Conservation (phyloP, 1,284 basidiomycete genomes). For the Ustilago hordei region DNA sequence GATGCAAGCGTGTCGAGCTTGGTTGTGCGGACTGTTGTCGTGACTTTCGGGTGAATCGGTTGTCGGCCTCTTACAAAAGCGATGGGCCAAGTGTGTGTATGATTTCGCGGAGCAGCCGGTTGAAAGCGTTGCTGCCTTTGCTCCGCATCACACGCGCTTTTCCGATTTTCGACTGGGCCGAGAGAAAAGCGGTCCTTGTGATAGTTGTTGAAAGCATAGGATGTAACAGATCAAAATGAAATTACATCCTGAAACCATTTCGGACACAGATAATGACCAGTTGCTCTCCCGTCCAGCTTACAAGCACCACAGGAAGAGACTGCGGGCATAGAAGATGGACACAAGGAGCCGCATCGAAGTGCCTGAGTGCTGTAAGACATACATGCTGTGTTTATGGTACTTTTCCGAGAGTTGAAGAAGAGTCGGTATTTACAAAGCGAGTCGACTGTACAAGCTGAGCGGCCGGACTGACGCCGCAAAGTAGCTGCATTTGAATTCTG, state of each 20-base stretch:
- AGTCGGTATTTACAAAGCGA: constrained; percentile 17
- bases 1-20: constrained; percentile 4
- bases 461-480: not conserved
- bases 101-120: constrained; percentile 26
- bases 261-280: too few relatives aligned
- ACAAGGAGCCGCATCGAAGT: not conserved
- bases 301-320: not conserved
- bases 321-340: too few relatives aligned
- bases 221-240: constrained; percentile 6
- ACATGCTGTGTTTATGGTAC: not conserved
- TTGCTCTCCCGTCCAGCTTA: not conserved
- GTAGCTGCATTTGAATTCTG: not conserved
- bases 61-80: constrained; percentile 42
- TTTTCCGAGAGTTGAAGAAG: constrained; percentile 5
- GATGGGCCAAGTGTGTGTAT: constrained; percentile 11
- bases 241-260: too few relatives aligned
- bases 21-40: not conserved
- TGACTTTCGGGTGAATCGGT: constrained; percentile 44
- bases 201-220: not conserved
- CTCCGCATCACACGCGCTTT: not conserved
- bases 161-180: constrained; percentile 25
- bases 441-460: constrained; percentile 4
- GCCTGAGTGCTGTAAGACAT: not conserved
- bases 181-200: not conserved
- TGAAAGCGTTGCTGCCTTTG: constrained; percentile 10